phyloP scores from a whole-genome alignment of 1,139 yeast species.

The Ogataea hybrid region DNA sequence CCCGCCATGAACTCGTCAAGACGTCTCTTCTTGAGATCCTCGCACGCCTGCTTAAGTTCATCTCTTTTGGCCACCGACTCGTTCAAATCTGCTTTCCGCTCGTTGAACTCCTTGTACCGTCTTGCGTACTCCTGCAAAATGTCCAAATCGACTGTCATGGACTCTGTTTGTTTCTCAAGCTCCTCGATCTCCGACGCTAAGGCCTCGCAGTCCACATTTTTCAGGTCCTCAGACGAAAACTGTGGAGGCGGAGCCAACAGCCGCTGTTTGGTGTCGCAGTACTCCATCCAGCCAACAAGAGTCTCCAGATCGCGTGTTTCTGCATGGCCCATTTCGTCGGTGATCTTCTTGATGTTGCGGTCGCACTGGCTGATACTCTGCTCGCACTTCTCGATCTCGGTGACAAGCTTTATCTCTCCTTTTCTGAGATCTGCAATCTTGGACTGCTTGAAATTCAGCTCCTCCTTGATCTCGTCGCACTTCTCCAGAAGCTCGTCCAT shows the following conservation, averaged over 20 bases:
- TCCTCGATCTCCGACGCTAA: constrained; percentile 53
- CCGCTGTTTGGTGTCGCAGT: constrained; percentile 19
- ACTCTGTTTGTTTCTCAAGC: constrained; percentile 56
- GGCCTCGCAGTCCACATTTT: constrained; percentile 45
- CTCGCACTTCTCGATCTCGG: constrained; percentile 60
- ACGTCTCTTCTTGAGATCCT: constrained; percentile 69
- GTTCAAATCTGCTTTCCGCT: constrained; percentile 65
- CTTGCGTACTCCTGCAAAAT: constrained; percentile 74
- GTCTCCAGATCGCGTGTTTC: constrained; percentile 53
- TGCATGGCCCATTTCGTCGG: constrained; percentile 39
- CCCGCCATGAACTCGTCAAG: constrained; percentile 93
- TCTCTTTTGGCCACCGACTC: constrained; percentile 68
- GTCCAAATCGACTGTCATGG: constrained; percentile 67
- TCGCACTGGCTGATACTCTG: constrained; percentile 42
- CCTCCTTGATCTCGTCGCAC: constrained; percentile 30
- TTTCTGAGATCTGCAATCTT: constrained; percentile 61
- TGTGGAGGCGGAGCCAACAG: constrained; percentile 19
- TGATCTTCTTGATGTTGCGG: constrained; percentile 38
- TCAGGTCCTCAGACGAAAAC: constrained; percentile 45
- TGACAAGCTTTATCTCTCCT: constrained; percentile 66
- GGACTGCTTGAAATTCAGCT: constrained; percentile 34
- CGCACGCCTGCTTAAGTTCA: constrained; percentile 57
- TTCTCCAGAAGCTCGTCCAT: constrained; percentile 27
- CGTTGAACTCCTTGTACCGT: constrained; percentile 61
- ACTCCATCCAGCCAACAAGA: constrained; percentile 47